Evolutionary conservation across 371 early-diverging fungal species (phyloP).

Genomic region (Encephalitozoon cuniculi): DNA sequence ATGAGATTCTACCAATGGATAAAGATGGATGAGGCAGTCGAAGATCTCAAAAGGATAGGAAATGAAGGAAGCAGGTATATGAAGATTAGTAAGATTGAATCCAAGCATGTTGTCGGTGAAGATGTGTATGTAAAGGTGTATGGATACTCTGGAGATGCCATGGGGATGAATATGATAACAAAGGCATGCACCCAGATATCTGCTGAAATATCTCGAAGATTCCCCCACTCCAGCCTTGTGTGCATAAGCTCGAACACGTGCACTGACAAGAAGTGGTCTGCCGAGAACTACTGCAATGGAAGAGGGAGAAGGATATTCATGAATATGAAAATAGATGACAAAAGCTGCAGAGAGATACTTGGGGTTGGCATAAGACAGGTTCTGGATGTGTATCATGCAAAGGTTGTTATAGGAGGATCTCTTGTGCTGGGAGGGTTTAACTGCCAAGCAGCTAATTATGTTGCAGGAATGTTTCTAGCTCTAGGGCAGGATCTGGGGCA

Average conservation of each 20-base stretch:
- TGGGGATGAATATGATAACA: slow-evolving; percentile 98
- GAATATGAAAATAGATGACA: slow-evolving; percentile 17
- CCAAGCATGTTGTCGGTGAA: slow-evolving; percentile 21
- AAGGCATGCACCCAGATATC: slow-evolving; percentile 72
- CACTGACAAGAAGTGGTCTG: slow-evolving; percentile 90
- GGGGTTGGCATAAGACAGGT: slow-evolving; percentile 19
- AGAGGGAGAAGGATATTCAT: slow-evolving; percentile 64
- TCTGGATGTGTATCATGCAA: slow-evolving; percentile 27
- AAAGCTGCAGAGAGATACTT: slow-evolving; percentile 8
- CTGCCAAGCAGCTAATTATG: slow-evolving; percentile 83
- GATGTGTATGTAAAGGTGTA: slow-evolving; percentile 52
- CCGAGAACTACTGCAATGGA: slow-evolving; percentile 89
- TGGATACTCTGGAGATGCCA: slow-evolving; percentile 85
- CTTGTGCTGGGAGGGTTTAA: slow-evolving; percentile 93
- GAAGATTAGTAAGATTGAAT: slow-evolving; percentile 22
- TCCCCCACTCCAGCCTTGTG: slow-evolving; percentile 52
- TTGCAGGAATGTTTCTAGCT: slow-evolving; percentile 82
- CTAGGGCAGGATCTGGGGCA: slow-evolving; percentile 92
- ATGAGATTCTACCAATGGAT: slow-evolving; percentile 53
- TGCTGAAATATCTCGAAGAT: slow-evolving; percentile 35
- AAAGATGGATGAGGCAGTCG: not conserved
- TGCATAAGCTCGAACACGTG: slow-evolving; percentile 82
- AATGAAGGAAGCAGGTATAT: slow-evolving; percentile 24
- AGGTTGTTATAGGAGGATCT: slow-evolving; percentile 66
- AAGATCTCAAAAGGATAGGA: slow-evolving; percentile 14